Percentiles rank a stretch among this genome's conserved stretches.
These are phyloP conservation scores for Aspergillus biplanus DNA, from an alignment of 495 filamentous ascomycete species.

Conservation along the genomic window DNA sequence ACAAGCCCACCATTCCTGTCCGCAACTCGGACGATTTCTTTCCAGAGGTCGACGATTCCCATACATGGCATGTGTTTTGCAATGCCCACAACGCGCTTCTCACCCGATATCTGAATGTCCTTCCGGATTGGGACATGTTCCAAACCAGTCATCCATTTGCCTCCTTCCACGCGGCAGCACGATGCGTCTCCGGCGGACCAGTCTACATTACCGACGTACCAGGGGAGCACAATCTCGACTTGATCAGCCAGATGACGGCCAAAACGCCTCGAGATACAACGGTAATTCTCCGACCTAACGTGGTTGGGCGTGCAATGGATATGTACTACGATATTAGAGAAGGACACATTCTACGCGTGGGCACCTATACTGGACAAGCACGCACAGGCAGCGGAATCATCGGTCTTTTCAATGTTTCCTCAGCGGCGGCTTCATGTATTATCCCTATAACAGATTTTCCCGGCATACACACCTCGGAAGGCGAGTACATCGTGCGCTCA, in stretches of 20 bases:
- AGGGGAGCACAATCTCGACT: conserved; percentile 70
- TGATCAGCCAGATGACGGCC: conserved; percentile 79
- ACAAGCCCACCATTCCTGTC: conserved; percentile 68
- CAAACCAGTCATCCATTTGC: conserved; percentile 81
- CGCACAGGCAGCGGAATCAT: conserved; percentile 73
- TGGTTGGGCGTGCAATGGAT: conserved; percentile 69
- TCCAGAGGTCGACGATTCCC: conserved; percentile 73
- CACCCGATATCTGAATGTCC: conserved; percentile 70
- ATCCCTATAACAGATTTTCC: conserved; percentile 72
- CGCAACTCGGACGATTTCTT: conserved; percentile 97
- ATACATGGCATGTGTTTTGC: conserved; percentile 92
- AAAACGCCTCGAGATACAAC: conserved; percentile 68
- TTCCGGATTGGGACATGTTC: conserved; percentile 99
- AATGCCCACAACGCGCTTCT: conserved; percentile 92
- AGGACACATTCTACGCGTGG: conserved; percentile 72
- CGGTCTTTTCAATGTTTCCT: conserved; percentile 80
- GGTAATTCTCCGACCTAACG: conserved; percentile 75
- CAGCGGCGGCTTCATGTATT: conserved; percentile 61
- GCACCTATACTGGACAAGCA: conserved; percentile 68
- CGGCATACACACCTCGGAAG: conserved; percentile 53
- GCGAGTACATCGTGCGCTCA: conserved; percentile 70
- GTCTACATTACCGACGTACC: conserved; percentile 93
- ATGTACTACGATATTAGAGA: conserved; percentile 77
- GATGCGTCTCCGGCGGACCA: conserved; percentile 88
- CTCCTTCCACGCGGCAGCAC: conserved; percentile 83